A percentile compares a stretch with the other conserved stretches of the same genome.
Evolutionary conservation across 2,329 filamentous ascomycete genomes (phyloP).

Genomic region (Aspergillus unguis): DNA sequence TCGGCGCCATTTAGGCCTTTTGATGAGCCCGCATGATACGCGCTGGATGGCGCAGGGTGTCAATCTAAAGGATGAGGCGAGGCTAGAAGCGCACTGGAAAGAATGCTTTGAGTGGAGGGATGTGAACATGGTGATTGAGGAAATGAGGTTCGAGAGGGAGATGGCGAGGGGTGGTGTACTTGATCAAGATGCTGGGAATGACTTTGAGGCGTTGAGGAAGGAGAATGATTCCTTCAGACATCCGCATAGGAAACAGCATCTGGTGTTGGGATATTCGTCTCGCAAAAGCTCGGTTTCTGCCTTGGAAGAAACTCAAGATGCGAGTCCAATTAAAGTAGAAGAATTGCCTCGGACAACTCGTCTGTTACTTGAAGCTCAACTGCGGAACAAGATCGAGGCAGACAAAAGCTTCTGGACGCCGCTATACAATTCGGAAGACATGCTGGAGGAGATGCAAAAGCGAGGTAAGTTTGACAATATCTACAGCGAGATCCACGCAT

Average conservation of each 20-base stretch:
- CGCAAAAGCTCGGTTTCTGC: too few relatives aligned
- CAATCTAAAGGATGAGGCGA: not conserved
- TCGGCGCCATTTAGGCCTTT: not conserved
- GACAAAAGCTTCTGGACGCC: too few relatives aligned
- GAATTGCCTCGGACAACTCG: too few relatives aligned
- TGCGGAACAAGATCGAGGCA: too few relatives aligned
- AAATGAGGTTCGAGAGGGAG: conserved; percentile 2
- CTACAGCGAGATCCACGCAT: too few relatives aligned
- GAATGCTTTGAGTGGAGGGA: conserved; percentile 5
- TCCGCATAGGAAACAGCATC: not conserved
- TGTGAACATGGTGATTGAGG: conserved; percentile 11
- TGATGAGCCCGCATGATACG: not conserved
- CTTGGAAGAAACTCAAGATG: too few relatives aligned
- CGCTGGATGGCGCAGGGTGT: conserved; percentile 4
- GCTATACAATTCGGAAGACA: too few relatives aligned
- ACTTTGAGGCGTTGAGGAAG: conserved; percentile 4
- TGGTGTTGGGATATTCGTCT: too few relatives aligned
- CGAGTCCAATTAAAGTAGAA: too few relatives aligned
- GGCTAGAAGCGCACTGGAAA: not conserved
- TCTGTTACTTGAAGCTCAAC: too few relatives aligned
- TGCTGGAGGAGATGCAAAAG: too few relatives aligned
- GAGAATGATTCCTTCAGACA: conserved; percentile 7
- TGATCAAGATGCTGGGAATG: not conserved
- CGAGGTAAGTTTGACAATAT: too few relatives aligned
- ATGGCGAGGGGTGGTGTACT: not conserved